These are phyloP conservation scores for Fraxinus angustifolia DNA, from an alignment of 305 asterid genomes.

Conservation along the genomic window DNA sequence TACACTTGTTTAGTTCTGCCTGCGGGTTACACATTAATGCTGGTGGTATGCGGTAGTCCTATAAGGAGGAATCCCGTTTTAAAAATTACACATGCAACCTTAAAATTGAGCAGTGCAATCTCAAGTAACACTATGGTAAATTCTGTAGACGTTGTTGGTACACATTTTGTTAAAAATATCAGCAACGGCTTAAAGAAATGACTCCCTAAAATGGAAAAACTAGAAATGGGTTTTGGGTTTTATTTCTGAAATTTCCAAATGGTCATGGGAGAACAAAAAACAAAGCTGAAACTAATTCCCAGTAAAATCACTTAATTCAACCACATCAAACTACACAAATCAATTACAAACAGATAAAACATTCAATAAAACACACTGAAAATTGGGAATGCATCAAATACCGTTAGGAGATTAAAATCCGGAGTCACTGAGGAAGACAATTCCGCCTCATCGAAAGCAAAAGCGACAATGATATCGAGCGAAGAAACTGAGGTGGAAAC, in stretches of 20 bases:
- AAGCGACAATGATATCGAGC: conserved; percentile 70
- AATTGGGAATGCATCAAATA: conserved; percentile 22
- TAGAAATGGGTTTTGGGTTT: not conserved
- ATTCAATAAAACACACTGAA: not conserved
- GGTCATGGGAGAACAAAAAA: not conserved
- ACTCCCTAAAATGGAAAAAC: not conserved
- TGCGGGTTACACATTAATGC: not conserved
- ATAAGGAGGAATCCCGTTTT: not conserved
- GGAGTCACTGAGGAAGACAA: conserved; percentile 30
- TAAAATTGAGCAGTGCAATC: not conserved
- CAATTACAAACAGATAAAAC: conserved; percentile 1
- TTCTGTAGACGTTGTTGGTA: not conserved
- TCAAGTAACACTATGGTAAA: not conserved
- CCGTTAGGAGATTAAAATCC: conserved; percentile 59
- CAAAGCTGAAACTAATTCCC: conserved; percentile 13
- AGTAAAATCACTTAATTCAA: not conserved
- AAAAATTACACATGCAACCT: not conserved
- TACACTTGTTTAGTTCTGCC: not conserved
- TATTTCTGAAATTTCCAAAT: not conserved
- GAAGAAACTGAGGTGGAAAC: conserved; percentile 51
- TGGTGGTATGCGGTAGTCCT: not conserved
- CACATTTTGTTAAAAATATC: not conserved
- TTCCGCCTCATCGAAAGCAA: conserved; percentile 41
- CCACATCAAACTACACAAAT: conserved; percentile 13
- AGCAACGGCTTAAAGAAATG: not conserved